Conservation (phyloP, 108 stramenopile genomes). For the Phaeodactylum tricornutum region DNA sequence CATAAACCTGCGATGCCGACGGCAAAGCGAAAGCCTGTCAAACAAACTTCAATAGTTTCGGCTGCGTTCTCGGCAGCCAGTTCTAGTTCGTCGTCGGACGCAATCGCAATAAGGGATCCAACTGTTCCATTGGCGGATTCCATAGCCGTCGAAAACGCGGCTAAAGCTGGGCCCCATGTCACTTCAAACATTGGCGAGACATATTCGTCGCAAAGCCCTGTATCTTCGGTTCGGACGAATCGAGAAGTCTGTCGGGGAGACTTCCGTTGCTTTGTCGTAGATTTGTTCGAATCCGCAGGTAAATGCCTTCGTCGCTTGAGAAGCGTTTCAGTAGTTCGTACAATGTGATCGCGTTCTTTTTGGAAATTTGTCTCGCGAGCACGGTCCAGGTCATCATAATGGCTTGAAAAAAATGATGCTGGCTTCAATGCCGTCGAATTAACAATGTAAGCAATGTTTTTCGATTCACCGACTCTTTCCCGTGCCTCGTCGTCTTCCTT, state of each 20-base stretch:
- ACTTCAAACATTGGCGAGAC: slow-evolving; percentile 97
- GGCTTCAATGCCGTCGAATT: slow-evolving; percentile 16
- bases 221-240: slow-evolving; percentile 70
- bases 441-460: slow-evolving; percentile 8
- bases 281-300: neutral
- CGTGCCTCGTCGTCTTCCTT: slow-evolving; percentile 92
- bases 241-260: neutral
- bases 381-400: slow-evolving; percentile 67
- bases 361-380: slow-evolving; percentile 72
- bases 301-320: slow-evolving; percentile 49
- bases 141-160: slow-evolving; percentile 91
- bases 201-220: slow-evolving; percentile 76
- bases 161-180: slow-evolving; percentile 94
- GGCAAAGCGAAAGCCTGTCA: slow-evolving; percentile 79
- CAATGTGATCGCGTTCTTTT: slow-evolving; percentile 93
- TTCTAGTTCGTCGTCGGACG: slow-evolving; percentile 79
- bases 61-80: slow-evolving; percentile 76
- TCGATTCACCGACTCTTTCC: slow-evolving; percentile 38
- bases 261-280: neutral
- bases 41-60: slow-evolving; percentile 66
- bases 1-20: slow-evolving; percentile 80
- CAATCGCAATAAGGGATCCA: slow-evolving; percentile 60
- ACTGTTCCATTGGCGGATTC: slow-evolving; percentile 77
- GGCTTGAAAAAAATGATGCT: slow-evolving; percentile 64
- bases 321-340: slow-evolving; percentile 81